Percentiles rank a stretch among this genome's conserved stretches.
phyloP scores from a whole-genome alignment of 352 stramenopile species.

The Phytophthora pini region DNA sequence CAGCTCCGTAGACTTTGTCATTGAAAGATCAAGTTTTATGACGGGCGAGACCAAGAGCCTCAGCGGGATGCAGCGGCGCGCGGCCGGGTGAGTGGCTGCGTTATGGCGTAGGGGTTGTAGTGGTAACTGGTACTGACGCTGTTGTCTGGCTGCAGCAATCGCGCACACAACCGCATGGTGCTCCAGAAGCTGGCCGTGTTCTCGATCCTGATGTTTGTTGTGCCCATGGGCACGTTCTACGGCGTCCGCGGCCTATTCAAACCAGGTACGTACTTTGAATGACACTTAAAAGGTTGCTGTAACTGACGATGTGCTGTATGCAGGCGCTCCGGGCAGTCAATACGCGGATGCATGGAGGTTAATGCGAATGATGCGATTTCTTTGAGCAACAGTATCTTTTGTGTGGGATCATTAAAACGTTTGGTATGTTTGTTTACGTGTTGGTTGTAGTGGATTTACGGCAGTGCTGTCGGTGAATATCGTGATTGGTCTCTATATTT shows the following conservation, averaged over 20 bases:
- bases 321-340: conserved; percentile 37
- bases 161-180: conserved; percentile 74
- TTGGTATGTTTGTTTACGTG: neutral
- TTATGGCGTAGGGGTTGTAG: too few species aligned
- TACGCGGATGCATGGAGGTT: conserved; percentile 80
- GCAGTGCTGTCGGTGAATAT: conserved; percentile 81
- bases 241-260: conserved; percentile 56
- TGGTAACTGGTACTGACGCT: neutral
- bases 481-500: conserved; percentile 79
- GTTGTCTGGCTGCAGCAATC: conserved; percentile 49
- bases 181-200: conserved; percentile 78
- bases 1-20: conserved; percentile 5
- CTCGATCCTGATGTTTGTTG: conserved; percentile 69
- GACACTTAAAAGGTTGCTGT: neutral
- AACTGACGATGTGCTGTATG: conserved; percentile 1
- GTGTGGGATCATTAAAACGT: too few species aligned
- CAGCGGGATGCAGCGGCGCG: conserved; percentile 55
- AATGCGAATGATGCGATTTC: neutral
- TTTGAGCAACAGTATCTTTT: too few species aligned
- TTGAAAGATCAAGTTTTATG: conserved; percentile 16
- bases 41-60: conserved; percentile 45
- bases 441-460: conserved; percentile 58
- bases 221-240: conserved; percentile 75
- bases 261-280: conserved; percentile 31
- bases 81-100: conserved; percentile 35